Base-by-base conservation (phyloP, 192 early-diverging fungal species). In the Coemansia asiatica region DNA sequence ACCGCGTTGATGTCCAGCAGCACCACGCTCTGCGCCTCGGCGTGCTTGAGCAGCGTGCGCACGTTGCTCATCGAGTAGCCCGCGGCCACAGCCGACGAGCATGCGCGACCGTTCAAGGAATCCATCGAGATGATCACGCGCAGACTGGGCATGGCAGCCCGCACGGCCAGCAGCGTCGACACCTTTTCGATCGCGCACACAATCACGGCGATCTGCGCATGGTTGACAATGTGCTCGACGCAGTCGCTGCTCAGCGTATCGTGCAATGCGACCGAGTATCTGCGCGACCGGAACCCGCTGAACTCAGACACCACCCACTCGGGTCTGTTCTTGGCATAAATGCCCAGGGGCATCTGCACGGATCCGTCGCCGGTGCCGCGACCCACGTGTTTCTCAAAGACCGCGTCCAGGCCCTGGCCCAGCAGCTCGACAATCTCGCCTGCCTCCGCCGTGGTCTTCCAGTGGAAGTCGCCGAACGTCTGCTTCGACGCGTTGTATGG, bases 221-320 rank as follows among this genome's bases (percentile, higher is more conserved):
- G 90, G 67, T 90, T 93, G 35, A 94, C 64, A 19, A 95, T 90
- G 57, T 88, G 92, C 75, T 89, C 85, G 36, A 94, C 76, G 1
- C 89, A 82, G 23, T 92, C 89, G 5, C 87, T 83, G 57, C 91
- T 94, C 4, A 95, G 79, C n/a, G 92, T 92, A 67, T 96, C 94
- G 71, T 94, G 93, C 25, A 97, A 76, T 0, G 92, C 88, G 10
- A 95, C 92, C 2, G 82, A 79, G 66, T 78, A 83, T 19, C 87
- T 61, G 18, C 81, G 76, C 40, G 89, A 86, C 16, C 85, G 70
- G 61, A 85, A 84, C 13, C 84, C 82, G 8, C 82, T 90, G 44
- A 86, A 78, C 66, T 92, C 88, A 16, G 86, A 60, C 16, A 93
- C 82, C 18, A 83, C 60, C 89, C 91, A 94, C 49, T 90, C 90